A percentile compares a stretch with the other conserved stretches of the same genome.
phyloP scores from a whole-genome alignment of 495 filamentous ascomycete species.

The Penicillium odoratum region DNA sequence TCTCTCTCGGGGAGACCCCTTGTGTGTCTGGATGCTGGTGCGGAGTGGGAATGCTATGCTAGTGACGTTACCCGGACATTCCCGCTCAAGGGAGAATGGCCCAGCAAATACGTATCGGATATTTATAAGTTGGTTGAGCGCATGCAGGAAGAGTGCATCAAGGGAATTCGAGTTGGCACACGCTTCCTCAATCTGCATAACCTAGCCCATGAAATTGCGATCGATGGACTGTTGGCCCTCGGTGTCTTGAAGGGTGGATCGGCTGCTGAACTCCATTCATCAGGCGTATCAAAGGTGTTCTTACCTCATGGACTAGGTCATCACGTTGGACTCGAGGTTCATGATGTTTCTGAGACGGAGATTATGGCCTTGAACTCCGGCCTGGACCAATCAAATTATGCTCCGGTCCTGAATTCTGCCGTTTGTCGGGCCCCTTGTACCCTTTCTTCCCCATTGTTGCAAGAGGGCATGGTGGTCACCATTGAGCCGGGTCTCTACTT shows the following conservation, averaged over 20 bases:
- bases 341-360: constrained; percentile 66
- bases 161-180: constrained; percentile 61
- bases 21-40: constrained; percentile 81
- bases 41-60: constrained; percentile 86
- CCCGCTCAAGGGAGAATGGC: constrained; percentile 65
- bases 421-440: constrained; percentile 30
- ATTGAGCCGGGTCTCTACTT: constrained; percentile 93
- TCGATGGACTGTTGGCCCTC: constrained; percentile 65
- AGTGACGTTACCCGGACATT: constrained; percentile 87
- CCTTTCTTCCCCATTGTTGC: constrained; percentile 47
- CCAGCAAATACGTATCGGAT: constrained; percentile 57
- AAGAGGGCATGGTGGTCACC: constrained; percentile 76
- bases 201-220: constrained; percentile 70
- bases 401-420: constrained; percentile 24
- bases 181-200: constrained; percentile 67
- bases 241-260: constrained; percentile 61
- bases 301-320: constrained; percentile 92
- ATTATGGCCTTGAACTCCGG: constrained; percentile 39
- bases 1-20: constrained; percentile 65
- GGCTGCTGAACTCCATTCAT: constrained; percentile 61
- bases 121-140: constrained; percentile 75
- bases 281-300: constrained; percentile 73
- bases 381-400: constrained; percentile 22
- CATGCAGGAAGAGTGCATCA: constrained; percentile 82
- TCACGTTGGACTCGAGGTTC: constrained; percentile 86